phyloP scores from a whole-genome alignment of 75 land plant species.

The Cupressus sempervirens region DNA sequence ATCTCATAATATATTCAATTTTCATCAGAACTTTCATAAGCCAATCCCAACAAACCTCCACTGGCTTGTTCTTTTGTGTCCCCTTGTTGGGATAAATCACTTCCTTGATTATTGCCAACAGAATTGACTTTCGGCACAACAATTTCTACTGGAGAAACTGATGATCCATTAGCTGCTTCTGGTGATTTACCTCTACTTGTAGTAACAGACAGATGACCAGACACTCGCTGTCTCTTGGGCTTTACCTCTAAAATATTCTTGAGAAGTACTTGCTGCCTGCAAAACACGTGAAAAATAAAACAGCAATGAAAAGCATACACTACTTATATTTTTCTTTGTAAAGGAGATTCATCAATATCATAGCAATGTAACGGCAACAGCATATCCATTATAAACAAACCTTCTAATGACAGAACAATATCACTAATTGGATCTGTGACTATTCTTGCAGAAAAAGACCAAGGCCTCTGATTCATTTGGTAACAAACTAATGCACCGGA shows the following conservation, averaged over 20 bases:
- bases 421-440: not conserved
- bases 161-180: not conserved
- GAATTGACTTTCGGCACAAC: not conserved
- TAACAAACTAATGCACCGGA: too few species aligned
- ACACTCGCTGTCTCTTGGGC: slow-evolving; percentile 62
- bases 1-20: slow-evolving; percentile 17
- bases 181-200: not conserved
- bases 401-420: not conserved
- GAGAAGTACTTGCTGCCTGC: slow-evolving; percentile 87
- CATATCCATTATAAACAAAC: not conserved
- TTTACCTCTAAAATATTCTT: slow-evolving; percentile 82
- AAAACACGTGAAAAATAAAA: not conserved
- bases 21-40: slow-evolving; percentile 92
- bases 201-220: slow-evolving; percentile 29
- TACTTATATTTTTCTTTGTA: not conserved
- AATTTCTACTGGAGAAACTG: slow-evolving; percentile 10
- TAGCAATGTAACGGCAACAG: not conserved
- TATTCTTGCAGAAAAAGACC: not conserved
- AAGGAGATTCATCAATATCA: not conserved
- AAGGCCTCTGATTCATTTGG: not conserved
- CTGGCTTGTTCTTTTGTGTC: slow-evolving; percentile 26
- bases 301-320: not conserved
- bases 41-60: slow-evolving; percentile 71
- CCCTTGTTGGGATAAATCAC: not conserved
- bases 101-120: not conserved